Conservation (phyloP, 2,329 filamentous ascomycete species). For the Neospermospora avenae region DNA sequence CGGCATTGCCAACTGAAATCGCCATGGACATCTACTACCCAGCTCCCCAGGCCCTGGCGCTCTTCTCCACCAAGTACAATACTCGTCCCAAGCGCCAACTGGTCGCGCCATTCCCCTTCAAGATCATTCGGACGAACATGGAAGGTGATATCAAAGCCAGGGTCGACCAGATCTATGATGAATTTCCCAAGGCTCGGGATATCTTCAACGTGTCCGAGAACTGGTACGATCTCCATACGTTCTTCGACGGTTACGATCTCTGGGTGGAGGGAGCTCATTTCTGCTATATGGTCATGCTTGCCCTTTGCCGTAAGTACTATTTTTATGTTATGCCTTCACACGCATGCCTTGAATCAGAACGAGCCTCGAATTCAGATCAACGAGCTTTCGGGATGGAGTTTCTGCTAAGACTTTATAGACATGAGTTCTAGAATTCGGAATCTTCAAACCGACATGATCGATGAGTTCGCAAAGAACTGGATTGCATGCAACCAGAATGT, state of each 20-base stretch:
- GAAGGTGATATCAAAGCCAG: slow-evolving; percentile 8
- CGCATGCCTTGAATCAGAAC: not conserved
- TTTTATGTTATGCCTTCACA: not conserved
- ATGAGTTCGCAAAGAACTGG: slow-evolving; percentile 23
- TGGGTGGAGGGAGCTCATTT: slow-evolving; percentile 31
- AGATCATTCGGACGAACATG: slow-evolving; percentile 10
- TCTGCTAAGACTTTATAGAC: not conserved
- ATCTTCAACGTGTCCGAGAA: slow-evolving; percentile 2
- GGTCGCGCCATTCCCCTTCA: not conserved
- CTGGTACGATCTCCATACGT: slow-evolving; percentile 32
- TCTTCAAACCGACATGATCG: slow-evolving; percentile 11
- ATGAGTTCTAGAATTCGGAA: not conserved
- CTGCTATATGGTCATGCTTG: slow-evolving; percentile 31
- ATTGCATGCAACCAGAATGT: slow-evolving; percentile 8
- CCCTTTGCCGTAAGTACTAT: slow-evolving; percentile 19
- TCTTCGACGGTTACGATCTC: slow-evolving; percentile 36
- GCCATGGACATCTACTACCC: not conserved
- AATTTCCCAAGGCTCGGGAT: slow-evolving; percentile 18
- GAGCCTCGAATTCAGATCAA: not conserved
- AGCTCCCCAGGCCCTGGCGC: not conserved
- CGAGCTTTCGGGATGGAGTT: not conserved
- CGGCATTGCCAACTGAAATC: not conserved
- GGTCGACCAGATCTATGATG: slow-evolving; percentile 5
- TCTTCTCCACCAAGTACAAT: slow-evolving; percentile 12
- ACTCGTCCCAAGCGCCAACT: slow-evolving; percentile 11